Evolutionary conservation across 176 grass and related monocot species (phyloP), one percentile per base, ranked within the genome.

Genomic region (Raddia distichophylla): DNA sequence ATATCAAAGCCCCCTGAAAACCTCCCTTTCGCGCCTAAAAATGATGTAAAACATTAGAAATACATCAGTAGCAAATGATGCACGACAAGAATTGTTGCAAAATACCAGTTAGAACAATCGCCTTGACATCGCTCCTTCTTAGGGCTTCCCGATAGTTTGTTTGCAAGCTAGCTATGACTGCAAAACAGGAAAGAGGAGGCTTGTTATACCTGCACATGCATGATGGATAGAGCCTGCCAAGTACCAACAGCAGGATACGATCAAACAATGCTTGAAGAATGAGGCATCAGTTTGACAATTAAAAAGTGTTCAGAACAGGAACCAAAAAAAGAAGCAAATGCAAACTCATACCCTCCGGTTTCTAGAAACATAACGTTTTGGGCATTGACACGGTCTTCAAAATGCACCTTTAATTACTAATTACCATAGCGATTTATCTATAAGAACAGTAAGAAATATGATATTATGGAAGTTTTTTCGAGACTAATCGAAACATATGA

Each of bases 1-100:
- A 98, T 93, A 61, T 98, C 95, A 43, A 94, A 94, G 59, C 95
- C 95, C 2, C 90, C 95, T 1, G 86, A 98, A 86, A 98, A 98
- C 51, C 84, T 93, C 48, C 90, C 88, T 85, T 82, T 87, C 64
- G 86, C 78, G 58, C 95, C 95, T 98, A 57, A 42, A 60, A 3
- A 16, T 5, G 14, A 50, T 10, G 33, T 37, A 60, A 80, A 72
- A 13, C 22, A 81, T 58, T 34, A 77, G 64, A 77, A 72, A 51
- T 5, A 77, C 2, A 33, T 27, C 18, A 61, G 14, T 74, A 57
- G 63, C 59, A 73, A 53, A n/a, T 19, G 51, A 85, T n/a, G 47
- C 20, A 75, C 44, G 62, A 37, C 51, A 74, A 79, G 19, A 57
- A 57, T 2, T 44, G n/a, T 37, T 57, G 44, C 32, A 22, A 69